phyloP scores from a whole-genome alignment of 768 basidiomycete genomes.

The Lenzites betulinus region DNA sequence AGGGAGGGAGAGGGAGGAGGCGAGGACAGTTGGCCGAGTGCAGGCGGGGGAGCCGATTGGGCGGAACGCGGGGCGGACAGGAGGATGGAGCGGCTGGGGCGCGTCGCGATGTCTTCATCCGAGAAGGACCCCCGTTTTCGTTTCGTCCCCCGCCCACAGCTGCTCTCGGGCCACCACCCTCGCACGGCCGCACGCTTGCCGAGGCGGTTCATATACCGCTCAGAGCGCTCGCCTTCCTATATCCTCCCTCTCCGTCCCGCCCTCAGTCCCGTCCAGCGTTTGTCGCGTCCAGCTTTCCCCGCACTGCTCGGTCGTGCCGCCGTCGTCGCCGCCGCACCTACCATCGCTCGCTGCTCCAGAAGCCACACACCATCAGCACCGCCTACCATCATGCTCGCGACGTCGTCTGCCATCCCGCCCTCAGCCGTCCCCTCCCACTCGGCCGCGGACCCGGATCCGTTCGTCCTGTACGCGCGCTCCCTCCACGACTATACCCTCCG shows the following conservation, averaged over 20 bases:
- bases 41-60: background rate
- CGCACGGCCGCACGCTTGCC: constrained; percentile 17
- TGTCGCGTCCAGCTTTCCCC: background rate
- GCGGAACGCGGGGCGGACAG: constrained; percentile 5
- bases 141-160: constrained; percentile 9
- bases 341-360: background rate
- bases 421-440: background rate
- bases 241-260: constrained; percentile 9
- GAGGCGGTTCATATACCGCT: constrained; percentile 7
- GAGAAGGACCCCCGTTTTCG: constrained; percentile 23
- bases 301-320: background rate
- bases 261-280: background rate
- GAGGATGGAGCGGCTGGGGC: constrained; percentile 20
- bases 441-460: constrained; percentile 25
- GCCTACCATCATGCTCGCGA: constrained; percentile 16
- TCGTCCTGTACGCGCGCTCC: constrained; percentile 61
- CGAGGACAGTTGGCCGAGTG: no score
- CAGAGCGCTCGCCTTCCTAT: constrained; percentile 11
- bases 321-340: background rate
- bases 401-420: constrained; percentile 1
- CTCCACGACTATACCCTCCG: constrained; percentile 68
- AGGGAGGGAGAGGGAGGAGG: background rate
- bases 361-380: background rate
- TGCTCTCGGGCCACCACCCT: constrained; percentile 3
- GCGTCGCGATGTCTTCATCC: constrained; percentile 21